Conservation (phyloP, 371 early-diverging fungal species). For the Rhizopus stolonifer region DNA sequence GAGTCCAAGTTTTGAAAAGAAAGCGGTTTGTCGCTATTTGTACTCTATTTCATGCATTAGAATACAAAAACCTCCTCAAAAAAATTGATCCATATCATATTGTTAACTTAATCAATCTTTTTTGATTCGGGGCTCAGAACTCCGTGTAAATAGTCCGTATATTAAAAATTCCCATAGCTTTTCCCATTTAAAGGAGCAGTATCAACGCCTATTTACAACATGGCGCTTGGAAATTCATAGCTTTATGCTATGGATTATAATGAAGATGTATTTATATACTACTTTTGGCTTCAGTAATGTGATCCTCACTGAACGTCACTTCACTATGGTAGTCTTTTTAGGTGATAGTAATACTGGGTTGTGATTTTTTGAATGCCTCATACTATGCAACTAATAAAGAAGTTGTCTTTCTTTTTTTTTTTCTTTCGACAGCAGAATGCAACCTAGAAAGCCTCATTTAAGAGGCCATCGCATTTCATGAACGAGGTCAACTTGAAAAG, state of each 20-base stretch:
- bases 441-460: constrained; percentile 30
- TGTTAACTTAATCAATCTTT: too few species aligned
- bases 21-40: too few species aligned
- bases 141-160: too few species aligned
- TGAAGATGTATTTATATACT: constrained; percentile 18
- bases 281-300: constrained; percentile 13
- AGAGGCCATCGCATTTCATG: constrained; percentile 66
- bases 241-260: constrained; percentile 11
- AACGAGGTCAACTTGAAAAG: constrained; percentile 66
- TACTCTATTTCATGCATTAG: too few species aligned
- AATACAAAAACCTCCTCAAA: too few species aligned
- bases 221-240: constrained; percentile 16
- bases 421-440: not conserved
- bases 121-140: too few species aligned
- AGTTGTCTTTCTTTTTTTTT: constrained; percentile 1
- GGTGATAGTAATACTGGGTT: constrained; percentile 5
- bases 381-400: constrained; percentile 4
- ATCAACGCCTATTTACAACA: constrained; percentile 15
- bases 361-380: constrained; percentile 9
- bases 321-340: constrained; percentile 12
- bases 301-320: constrained; percentile 14
- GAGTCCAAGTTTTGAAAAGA: too few species aligned
- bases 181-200: not conserved
- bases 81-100: too few species aligned
- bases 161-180: too few species aligned